These are phyloP conservation scores for Hypomyces rosellus DNA, from an alignment of 2,329 filamentous ascomycete genomes.

Conservation along the genomic window DNA sequence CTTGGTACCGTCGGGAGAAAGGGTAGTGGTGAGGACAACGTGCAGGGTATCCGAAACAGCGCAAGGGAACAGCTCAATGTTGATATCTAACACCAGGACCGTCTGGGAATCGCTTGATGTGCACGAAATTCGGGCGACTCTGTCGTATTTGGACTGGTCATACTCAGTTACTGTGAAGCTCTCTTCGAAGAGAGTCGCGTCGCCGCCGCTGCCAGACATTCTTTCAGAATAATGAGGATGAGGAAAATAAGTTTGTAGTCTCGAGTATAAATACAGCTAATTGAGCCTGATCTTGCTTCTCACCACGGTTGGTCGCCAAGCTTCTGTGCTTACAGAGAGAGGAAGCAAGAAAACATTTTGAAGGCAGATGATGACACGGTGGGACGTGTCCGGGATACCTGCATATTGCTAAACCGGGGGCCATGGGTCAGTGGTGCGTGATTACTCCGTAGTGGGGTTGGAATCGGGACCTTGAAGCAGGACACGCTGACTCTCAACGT, in stretches of 20 bases:
- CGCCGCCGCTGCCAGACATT: slow-evolving; percentile 52
- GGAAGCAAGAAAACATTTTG: slow-evolving; percentile 12
- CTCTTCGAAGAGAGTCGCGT: slow-evolving; percentile 91
- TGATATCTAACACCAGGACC: slow-evolving; percentile 82
- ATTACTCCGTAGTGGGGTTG: not conserved
- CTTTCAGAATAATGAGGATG: slow-evolving; percentile 14
- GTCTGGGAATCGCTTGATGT: slow-evolving; percentile 69
- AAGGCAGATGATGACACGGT: slow-evolving; percentile 6
- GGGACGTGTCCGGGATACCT: slow-evolving; percentile 5
- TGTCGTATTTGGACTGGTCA: slow-evolving; percentile 88
- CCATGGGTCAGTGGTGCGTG: slow-evolving; percentile 2
- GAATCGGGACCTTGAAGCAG: no score
- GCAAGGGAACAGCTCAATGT: slow-evolving; percentile 84
- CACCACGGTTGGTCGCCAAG: no score
- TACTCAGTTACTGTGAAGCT: slow-evolving; percentile 75
- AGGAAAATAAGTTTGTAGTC: no score
- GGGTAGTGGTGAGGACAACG: slow-evolving; percentile 75
- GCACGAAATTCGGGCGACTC: slow-evolving; percentile 78
- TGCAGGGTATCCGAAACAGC: slow-evolving; percentile 68
- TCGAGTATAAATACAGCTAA: no score
- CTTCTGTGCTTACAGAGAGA: no score
- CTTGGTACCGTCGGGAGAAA: slow-evolving; percentile 79
- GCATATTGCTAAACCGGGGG: slow-evolving; percentile 20
- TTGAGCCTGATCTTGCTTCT: no score
- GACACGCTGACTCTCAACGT: no score